Conservation (phyloP, 345 rosid genomes). For the Raphanus raphanistrum region DNA sequence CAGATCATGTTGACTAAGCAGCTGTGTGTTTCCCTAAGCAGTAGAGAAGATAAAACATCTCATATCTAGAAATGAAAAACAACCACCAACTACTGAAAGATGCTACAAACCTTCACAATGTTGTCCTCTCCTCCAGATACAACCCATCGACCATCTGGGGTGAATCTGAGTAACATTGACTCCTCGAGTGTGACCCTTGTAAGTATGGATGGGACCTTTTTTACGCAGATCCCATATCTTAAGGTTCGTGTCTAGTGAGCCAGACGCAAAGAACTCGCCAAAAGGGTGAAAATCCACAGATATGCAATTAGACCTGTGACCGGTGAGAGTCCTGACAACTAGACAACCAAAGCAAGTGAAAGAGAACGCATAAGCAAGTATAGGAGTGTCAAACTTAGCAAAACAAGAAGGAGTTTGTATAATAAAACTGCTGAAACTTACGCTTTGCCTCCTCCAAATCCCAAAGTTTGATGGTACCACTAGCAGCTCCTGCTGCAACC, state of each 20-base stretch:
- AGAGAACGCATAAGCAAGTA: conserved; percentile 11
- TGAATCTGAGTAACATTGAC: conserved; percentile 94
- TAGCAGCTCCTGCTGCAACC: conserved; percentile 98
- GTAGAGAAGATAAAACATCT: no score
- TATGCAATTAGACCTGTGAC: conserved; percentile 96
- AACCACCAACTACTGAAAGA: background rate
- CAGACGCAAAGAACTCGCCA: conserved; percentile 98
- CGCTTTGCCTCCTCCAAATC: conserved; percentile 98
- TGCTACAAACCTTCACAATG: conserved; percentile 71
- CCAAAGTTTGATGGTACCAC: conserved; percentile 98
- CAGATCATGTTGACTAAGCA: no score
- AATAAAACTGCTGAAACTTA: conserved; percentile 43
- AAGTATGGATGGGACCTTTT: conserved; percentile 97
- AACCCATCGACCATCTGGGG: conserved; percentile 99
- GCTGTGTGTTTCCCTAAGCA: no score
- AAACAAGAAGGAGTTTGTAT: background rate
- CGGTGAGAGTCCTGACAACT: conserved; percentile 95
- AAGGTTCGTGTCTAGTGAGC: conserved; percentile 94
- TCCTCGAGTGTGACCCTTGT: conserved; percentile 98
- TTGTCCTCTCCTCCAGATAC: conserved; percentile 99
- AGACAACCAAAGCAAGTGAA: conserved; percentile 25
- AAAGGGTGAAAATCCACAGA: conserved; percentile 97
- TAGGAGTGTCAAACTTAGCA: background rate
- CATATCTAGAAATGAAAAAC: no score
- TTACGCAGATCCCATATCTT: conserved; percentile 99